Base-by-base conservation (phyloP, 2,329 filamentous ascomycete genomes). In the Nemania diffusa region DNA sequence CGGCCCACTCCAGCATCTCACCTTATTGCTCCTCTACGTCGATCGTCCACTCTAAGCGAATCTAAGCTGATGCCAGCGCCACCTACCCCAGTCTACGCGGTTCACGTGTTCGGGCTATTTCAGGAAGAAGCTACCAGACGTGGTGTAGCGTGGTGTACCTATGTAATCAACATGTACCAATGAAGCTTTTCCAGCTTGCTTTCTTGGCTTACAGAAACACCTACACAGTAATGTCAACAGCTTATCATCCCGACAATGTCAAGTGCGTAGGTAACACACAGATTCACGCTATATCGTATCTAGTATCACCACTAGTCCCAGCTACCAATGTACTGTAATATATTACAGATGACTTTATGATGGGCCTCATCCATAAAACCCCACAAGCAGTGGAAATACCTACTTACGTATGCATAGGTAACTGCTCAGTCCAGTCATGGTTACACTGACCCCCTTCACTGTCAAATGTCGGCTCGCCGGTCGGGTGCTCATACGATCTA, bases 21-120 rank as follows among this genome's bases (percentile, higher is more conserved):
- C 67, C 67, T 69, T 69, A 69, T 64, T 69, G 67, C 57, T 69
- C 67, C 67, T 67, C 60, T 63, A 24, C 57, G 56, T 59, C 66
- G 66, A 68, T 68, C 66, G 57, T 55, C 46, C 40, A 29, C 61
- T 61, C 51, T 60, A 64, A 67, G 64, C 65, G 65, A 67, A 57
- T 64, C 46, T 57, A 56, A 61, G 59, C 55, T 56, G 64, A 60
- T 59, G 32, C 29, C 48, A 50, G 24, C 62, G 52, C 58, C 46
- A 66, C 55, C 62, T 63, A 69, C 66, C 62, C 62, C 62, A 65
- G 66, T 50, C 50, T 56, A 32, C 44, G 37, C 52, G 17, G 20
- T 44, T 68, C 62, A 57, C 48, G 48, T 50, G 22, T 57, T 65
- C 57, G 40, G 62, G 26, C 50, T 61, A 68, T 68, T 68, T 68